phyloP scores from a whole-genome alignment of 768 basidiomycete species.

The Boletus reticuloceps region DNA sequence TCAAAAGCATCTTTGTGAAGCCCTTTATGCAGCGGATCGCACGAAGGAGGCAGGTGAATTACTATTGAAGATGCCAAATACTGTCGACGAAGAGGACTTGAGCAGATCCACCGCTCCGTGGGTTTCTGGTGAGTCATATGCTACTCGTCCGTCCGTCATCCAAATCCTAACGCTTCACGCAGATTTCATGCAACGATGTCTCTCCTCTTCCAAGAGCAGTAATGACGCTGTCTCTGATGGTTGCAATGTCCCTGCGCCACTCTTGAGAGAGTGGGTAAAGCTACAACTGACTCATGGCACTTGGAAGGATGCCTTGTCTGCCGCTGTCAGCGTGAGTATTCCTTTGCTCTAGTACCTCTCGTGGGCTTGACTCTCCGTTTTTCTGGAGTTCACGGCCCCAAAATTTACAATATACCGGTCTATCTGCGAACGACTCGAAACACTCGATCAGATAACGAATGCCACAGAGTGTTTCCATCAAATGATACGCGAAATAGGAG shows the following conservation, averaged over 20 bases:
- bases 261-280: slow-evolving; percentile 8
- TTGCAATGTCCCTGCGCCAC: neutral
- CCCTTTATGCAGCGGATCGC: neutral
- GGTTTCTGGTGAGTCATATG: neutral
- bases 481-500: neutral
- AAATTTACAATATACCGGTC: neutral
- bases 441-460: neutral
- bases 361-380: neutral
- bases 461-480: neutral
- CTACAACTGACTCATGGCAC: neutral
- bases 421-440: slow-evolving; percentile 4
- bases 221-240: neutral
- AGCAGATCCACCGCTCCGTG: neutral
- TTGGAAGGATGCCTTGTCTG: slow-evolving; percentile 6
- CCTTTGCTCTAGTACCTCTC: neutral
- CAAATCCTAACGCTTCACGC: neutral
- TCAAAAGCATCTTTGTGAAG: slow-evolving; percentile 1
- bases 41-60: neutral
- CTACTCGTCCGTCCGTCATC: neutral
- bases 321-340: neutral
- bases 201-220: neutral
- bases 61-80: neutral
- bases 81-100: neutral
- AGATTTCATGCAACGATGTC: slow-evolving; percentile 1
- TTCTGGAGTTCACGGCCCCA: neutral